These are phyloP conservation scores for Haplosporangium sp. DNA, from an alignment of 371 early-diverging fungal species.

Conservation along the genomic window DNA sequence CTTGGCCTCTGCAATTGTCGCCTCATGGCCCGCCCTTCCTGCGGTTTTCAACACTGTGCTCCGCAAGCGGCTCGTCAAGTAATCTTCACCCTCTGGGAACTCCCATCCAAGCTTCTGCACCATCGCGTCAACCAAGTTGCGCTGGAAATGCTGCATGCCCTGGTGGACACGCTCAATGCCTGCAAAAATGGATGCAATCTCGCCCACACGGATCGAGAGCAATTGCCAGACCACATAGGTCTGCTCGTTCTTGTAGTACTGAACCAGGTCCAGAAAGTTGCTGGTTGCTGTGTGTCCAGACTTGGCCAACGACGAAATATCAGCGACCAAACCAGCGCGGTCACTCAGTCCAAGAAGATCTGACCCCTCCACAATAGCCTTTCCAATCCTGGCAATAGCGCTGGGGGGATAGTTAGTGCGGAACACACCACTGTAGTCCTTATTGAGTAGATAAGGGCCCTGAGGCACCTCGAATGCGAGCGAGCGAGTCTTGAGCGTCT, in stretches of 20 bases:
- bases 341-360: conserved; percentile 61
- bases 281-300: conserved; percentile 72
- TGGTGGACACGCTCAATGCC: conserved; percentile 57
- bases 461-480: conserved; percentile 47
- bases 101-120: conserved; percentile 71
- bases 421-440: conserved; percentile 71
- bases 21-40: conserved; percentile 56
- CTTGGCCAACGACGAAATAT: conserved; percentile 70
- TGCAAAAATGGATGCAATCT: conserved; percentile 60
- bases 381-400: conserved; percentile 58
- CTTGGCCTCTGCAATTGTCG: conserved; percentile 66
- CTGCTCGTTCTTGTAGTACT: conserved; percentile 68
- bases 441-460: conserved; percentile 71
- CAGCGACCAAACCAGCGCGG: conserved; percentile 72
- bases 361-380: conserved; percentile 54
- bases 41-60: conserved; percentile 59
- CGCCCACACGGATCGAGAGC: conserved; percentile 57
- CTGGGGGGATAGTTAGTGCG: conserved; percentile 71
- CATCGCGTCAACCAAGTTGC: conserved; percentile 62
- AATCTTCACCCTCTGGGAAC: conserved; percentile 58
- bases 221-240: conserved; percentile 77
- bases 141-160: conserved; percentile 57
- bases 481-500: conserved; percentile 51
- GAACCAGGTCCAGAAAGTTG: conserved; percentile 68
- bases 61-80: conserved; percentile 59